phyloP scores from a whole-genome alignment of 768 basidiomycete genomes.

The Boletus rubropictus region DNA sequence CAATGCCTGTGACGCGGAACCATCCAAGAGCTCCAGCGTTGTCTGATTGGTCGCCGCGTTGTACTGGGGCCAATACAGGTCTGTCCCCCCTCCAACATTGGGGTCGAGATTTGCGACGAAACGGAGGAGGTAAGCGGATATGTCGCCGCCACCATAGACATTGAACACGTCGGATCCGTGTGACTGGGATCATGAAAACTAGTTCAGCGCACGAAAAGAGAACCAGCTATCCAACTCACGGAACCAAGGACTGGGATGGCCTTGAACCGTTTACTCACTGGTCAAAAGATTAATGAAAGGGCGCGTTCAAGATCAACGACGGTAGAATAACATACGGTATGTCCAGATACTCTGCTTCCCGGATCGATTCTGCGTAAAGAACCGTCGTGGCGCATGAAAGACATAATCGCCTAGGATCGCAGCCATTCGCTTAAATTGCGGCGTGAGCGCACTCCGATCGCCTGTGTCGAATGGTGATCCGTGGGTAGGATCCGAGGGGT shows the following conservation, averaged over 20 bases:
- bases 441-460: constrained; percentile 36
- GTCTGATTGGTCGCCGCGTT: constrained; percentile 19
- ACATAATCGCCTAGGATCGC: constrained; percentile 46
- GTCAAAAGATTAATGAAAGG: not conserved
- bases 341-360: constrained; percentile 39
- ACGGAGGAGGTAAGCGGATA: constrained; percentile 34
- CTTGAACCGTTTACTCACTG: constrained; percentile 39
- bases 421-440: constrained; percentile 48
- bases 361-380: constrained; percentile 37
- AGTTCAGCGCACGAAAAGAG: not conserved
- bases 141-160: constrained; percentile 37
- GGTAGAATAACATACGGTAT: constrained; percentile 4
- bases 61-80: constrained; percentile 43
- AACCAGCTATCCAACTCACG: constrained; percentile 23
- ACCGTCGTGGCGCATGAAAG: constrained; percentile 46
- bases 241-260: constrained; percentile 39
- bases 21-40: constrained; percentile 39
- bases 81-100: constrained; percentile 29
- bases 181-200: constrained; percentile 21
- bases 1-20: constrained; percentile 28
- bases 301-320: not conserved
- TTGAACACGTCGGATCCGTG: constrained; percentile 41
- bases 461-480: constrained; percentile 54
- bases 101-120: constrained; percentile 30
- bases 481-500: constrained; percentile 35